These are phyloP conservation scores for Carex scoparia DNA, from an alignment of 176 grass and related monocot genomes.

Conservation along the genomic window DNA sequence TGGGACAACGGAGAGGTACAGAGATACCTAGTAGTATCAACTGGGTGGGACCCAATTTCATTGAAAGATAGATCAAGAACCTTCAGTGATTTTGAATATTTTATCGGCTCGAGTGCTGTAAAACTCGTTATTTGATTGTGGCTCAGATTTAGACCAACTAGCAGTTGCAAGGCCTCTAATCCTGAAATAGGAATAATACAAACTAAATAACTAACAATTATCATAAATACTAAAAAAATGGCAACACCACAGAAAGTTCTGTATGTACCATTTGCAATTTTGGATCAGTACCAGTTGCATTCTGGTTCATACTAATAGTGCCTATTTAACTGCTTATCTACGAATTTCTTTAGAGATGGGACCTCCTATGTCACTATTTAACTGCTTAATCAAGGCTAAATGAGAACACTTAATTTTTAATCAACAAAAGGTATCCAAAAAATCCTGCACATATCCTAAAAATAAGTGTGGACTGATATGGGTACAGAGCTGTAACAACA, in stretches of 20 bases:
- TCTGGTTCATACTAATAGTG: not conserved
- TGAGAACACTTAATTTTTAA: not conserved
- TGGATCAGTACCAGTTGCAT: not conserved
- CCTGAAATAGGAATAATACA: constrained; percentile 45
- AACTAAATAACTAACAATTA: constrained; percentile 1
- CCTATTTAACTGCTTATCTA: not conserved
- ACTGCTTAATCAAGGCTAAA: not conserved
- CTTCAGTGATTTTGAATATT: constrained; percentile 54
- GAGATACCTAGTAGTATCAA: constrained; percentile 70
- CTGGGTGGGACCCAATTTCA: constrained; percentile 54
- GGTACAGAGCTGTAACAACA: not conserved
- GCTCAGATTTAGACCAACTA: constrained; percentile 68
- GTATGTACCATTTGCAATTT: not conserved
- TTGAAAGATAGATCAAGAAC: constrained; percentile 86
- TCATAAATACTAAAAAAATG: not conserved
- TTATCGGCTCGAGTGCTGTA: constrained; percentile 68
- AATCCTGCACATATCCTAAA: not conserved
- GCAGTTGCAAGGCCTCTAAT: constrained; percentile 81
- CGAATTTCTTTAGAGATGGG: not conserved
- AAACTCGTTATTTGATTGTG: constrained; percentile 76
- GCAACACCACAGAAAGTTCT: constrained; percentile 13
- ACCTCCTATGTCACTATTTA: not conserved
- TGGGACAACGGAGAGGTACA: constrained; percentile 72
- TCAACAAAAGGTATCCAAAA: not conserved
- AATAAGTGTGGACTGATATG: not conserved